Base-by-base conservation (phyloP, 257 asterid species). In the Gentiana dahurica region DNA sequence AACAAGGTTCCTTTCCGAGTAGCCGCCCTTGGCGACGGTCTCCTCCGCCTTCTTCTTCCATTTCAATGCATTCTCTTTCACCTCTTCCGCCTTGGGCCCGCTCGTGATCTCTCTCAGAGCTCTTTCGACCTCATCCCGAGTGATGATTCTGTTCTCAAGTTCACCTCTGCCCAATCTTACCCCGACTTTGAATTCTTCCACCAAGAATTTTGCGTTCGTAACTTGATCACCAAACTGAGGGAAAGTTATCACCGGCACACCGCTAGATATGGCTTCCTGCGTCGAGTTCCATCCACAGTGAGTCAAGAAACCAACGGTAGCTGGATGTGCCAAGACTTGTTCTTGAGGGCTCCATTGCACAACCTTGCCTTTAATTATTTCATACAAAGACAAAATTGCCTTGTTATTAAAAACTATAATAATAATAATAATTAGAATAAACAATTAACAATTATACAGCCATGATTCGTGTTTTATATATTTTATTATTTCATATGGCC, bases 141-240 rank as follows among this genome's bases (percentile, higher is more conserved):
- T 45, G 5, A 86, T 64, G 41, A 86, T 49, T 60, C 70, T 71
- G 1, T 75, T 79, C 67, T 83, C 89, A 3, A 69, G 80, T 8
- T 74, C 92, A 2, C 92, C 97, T 72, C 94, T 75, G 51, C 84
- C 73, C 74, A 86, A 34, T 64, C 84, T 70, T 7, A 78, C n/a
- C 45, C 97, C 97, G 3, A 81, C 81, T 70, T 72, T 72, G 37
- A 74, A 81, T 48, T 74, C 89, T 8, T 89, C 97, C 5, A 85
- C 95, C 65, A 86, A 38, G 47, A 71, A 89, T 79, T 85, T 89
- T 0, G 95, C 97, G 51, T 89, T 73, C 15, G 90, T 81, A 10
- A 89, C 97, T 75, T 89, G 95, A 47, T 89, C 97, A 4, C 97
- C 97, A 84, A 86, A 83, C 56, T 76, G 89, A 0, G 97, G 97